Base-by-base conservation (phyloP, 768 basidiomycete species). In the Daedaleopsis nitida region DNA sequence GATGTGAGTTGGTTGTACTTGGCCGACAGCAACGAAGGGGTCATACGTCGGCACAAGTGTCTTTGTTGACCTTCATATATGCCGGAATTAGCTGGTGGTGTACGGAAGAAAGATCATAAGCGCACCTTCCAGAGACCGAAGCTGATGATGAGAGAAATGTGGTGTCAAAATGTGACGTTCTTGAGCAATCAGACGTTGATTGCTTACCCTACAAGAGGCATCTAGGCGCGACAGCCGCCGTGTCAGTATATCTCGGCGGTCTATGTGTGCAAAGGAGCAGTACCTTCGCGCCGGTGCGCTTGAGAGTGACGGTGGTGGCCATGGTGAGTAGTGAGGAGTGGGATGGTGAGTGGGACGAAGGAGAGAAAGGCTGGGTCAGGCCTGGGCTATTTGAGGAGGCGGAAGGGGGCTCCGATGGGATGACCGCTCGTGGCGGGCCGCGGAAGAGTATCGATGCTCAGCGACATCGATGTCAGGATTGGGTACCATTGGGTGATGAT, bases 81-180 rank as follows among this genome's bases (percentile, higher is more conserved):
- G 3, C 9, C n/a, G 17, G 9, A n/a, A 45, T 62, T 23, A 62
- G 58, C 19, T 11, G 21, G 14, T 11, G 6, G 19, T 3, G 32
- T 21, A 23, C 13, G 17, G 5, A 10, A 14, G 19, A 27, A 5
- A 4, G 24, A 10, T 32, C 27, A 7, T 21, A 17, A 14, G 69
- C 73, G 52, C 65, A 82, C 87, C 81, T 89, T 88, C 87, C 88
- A 89, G 57, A 88, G 79, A 60, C 87, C 87, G 66, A 88, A 81
- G 69, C 88, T 89, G 57, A 10, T 32, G 7, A 23, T 58, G 17
- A 38, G 43, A 54, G 24, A 59, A 50, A 14, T 34, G 21, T 35
- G 49, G 12, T 51, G n/a, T 55, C 50, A 66, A 37, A 10, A 10
- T 13, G 21, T 16, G 19, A 14, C 34, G 50, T 35, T 11, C 9